Evolutionary conservation across 129 eudicot genomes (phyloP), one percentile per base, ranked within the genome.

Genomic region (Logfia minima): DNA sequence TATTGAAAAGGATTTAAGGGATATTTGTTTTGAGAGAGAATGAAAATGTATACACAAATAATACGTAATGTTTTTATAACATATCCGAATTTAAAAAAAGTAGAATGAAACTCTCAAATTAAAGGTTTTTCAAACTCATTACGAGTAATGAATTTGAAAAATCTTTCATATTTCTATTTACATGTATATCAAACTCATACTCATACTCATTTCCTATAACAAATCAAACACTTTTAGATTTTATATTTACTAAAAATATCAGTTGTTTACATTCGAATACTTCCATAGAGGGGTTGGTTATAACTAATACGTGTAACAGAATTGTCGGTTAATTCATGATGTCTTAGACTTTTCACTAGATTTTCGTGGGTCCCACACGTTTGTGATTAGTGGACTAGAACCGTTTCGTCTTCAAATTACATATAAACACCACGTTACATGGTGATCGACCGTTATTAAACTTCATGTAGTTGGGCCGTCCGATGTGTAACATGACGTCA

Each of bases 281-380:
- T 59, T 59, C 31, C 14, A 21, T 1, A 60, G 34, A 61, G 0
- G 14, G 18, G 7, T 61, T 65, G 1, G 17, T 11, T 13, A 45
- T 39, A 48, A 48, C n/a, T 48, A 48, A 31, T 31, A 65, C 70
- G 70, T 65, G 70, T 31, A 23, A 65, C 13, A 6, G 16, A 2
- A 16, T 16, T 6, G 3, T 65, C 31, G 70, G 70, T 31, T 65
- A 31, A 26, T 13, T 64, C 2, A 29, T 65, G 8, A 29, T 65
- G 43, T 65, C 70, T 65, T 11, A 14, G 18, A 63, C 68, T 63
- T 63, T 63, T 63, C 68, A 65, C 35, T 65, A 65, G 70, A 65
- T 65, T 65, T 65, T 31, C 37, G 24, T 31, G 23, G 23, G 23
- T 31, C 45, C 70, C n/a, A 65, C 70, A 18, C 70, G 70, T 31